Percentiles rank a stretch among this genome's conserved stretches.
Evolutionary conservation across 805 yeast species (phyloP).

Genomic region (Alloascoidea hylecoeti): DNA sequence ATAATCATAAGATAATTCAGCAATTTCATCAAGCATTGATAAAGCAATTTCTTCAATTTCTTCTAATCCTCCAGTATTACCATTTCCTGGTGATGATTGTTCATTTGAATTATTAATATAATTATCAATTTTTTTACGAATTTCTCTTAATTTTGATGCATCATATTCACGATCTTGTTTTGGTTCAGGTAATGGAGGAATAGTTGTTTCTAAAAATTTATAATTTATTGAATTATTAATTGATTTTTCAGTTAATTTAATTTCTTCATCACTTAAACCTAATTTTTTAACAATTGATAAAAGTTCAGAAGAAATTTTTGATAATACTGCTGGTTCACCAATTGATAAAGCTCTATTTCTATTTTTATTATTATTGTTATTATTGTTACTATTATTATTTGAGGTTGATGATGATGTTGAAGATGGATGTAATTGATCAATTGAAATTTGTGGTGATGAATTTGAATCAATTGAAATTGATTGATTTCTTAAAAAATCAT

Average conservation of each 20-base stretch:
- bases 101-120: constrained; percentile 27
- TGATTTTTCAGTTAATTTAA: constrained; percentile 13
- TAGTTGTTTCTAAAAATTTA: constrained; percentile 12
- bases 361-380: too few relatives aligned
- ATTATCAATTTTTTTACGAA: constrained; percentile 59
- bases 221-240: constrained; percentile 15
- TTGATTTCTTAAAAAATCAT: constrained; percentile 3
- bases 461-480: constrained; percentile 4
- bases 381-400: constrained; percentile 5
- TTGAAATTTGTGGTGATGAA: constrained; percentile 2
- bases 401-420: constrained; percentile 8
- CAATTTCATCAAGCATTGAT: constrained; percentile 78
- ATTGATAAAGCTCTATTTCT: constrained; percentile 9
- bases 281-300: constrained; percentile 16
- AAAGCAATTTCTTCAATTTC: constrained; percentile 75
- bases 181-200: constrained; percentile 61
- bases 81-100: too few relatives aligned
- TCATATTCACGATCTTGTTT: constrained; percentile 59
- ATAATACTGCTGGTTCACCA: constrained; percentile 11
- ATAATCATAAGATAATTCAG: constrained; percentile 85
- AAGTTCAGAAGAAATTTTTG: constrained; percentile 15
- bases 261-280: constrained; percentile 16
- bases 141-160: constrained; percentile 77
- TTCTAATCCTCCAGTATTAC: too few relatives aligned
- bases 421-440: not conserved